These are phyloP conservation scores for Penicillium sp. DNA, from an alignment of 2,329 filamentous ascomycete genomes.

Conservation along the genomic window DNA sequence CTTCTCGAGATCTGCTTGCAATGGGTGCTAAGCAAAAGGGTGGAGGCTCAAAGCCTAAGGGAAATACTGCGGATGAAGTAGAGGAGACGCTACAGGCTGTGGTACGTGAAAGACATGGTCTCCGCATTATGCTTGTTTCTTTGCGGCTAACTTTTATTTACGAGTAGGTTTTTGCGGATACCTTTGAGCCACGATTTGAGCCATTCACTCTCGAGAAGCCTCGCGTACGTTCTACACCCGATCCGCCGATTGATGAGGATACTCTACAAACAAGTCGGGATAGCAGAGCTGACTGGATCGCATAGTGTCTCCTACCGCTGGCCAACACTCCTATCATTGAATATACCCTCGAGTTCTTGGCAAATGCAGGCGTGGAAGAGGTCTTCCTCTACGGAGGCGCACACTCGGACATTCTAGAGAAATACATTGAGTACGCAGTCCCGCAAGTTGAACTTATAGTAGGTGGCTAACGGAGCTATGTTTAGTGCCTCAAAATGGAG, in stretches of 20 bases:
- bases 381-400: slow-evolving; percentile 90
- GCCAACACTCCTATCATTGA: slow-evolving; percentile 95
- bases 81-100: slow-evolving; percentile 66
- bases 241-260: background rate
- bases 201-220: slow-evolving; percentile 88
- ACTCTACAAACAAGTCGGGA: background rate
- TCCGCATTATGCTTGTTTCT: background rate
- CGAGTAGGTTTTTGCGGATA: slow-evolving; percentile 82
- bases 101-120: slow-evolving; percentile 40
- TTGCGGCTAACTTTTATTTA: slow-evolving; percentile 11
- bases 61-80: slow-evolving; percentile 55
- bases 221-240: slow-evolving; percentile 60
- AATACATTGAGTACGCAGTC: slow-evolving; percentile 66
- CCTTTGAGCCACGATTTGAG: slow-evolving; percentile 86
- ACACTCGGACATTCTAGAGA: slow-evolving; percentile 82
- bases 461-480: slow-evolving; percentile 12
- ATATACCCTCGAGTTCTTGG: slow-evolving; percentile 94
- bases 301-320: slow-evolving; percentile 83
- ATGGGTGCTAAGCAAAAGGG: slow-evolving; percentile 40
- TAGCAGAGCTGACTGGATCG: slow-evolving; percentile 5
- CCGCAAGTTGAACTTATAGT: background rate
- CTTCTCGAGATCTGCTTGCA: slow-evolving; percentile 6
- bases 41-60: slow-evolving; percentile 32
- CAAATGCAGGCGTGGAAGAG: slow-evolving; percentile 91
- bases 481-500: slow-evolving; percentile 69